Conservation (phyloP, 768 basidiomycete species). For the Suillus alpinus region DNA sequence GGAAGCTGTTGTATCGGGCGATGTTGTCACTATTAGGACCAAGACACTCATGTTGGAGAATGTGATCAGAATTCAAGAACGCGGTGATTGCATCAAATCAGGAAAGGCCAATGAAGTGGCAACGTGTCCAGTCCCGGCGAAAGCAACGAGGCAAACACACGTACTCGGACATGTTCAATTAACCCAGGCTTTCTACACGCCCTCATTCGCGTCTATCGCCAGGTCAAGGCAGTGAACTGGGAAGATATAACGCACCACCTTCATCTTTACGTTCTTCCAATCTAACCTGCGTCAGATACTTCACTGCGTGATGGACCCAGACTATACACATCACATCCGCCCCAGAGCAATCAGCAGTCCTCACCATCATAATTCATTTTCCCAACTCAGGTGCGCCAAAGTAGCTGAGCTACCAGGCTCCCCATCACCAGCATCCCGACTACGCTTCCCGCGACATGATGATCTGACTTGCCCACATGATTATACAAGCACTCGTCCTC, state of each 20-base stretch:
- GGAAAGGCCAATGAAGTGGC: slow-evolving; percentile 9
- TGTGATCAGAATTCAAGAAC: slow-evolving; percentile 7
- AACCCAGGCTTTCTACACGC: slow-evolving; percentile 16
- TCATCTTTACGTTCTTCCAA: slow-evolving; percentile 12
- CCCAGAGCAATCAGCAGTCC: slow-evolving; percentile 14
- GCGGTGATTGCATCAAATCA: slow-evolving; percentile 14
- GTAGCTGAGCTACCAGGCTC: slow-evolving; percentile 15
- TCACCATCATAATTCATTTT: slow-evolving; percentile 16
- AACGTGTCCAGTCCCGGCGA: slow-evolving; percentile 28
- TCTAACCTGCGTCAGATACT: slow-evolving; percentile 12
- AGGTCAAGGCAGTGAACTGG: slow-evolving; percentile 24
- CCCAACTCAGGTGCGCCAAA: slow-evolving; percentile 18
- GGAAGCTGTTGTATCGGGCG: slow-evolving; percentile 9
- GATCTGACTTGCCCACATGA: slow-evolving; percentile 16
- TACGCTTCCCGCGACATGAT: slow-evolving; percentile 21
- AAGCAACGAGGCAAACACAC: slow-evolving; percentile 28
- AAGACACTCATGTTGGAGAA: slow-evolving; percentile 3
- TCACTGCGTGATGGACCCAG: slow-evolving; percentile 25
- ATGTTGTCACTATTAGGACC: slow-evolving; percentile 15
- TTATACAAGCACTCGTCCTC: slow-evolving; percentile 10
- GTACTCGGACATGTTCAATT: slow-evolving; percentile 21
- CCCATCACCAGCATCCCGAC: slow-evolving; percentile 15
- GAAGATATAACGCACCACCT: slow-evolving; percentile 29
- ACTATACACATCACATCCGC: slow-evolving; percentile 27
- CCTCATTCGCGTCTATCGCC: slow-evolving; percentile 28